These are phyloP conservation scores for Umbelopsis isabellina DNA, from an alignment of 192 early-diverging fungal genomes.

Conservation along the genomic window DNA sequence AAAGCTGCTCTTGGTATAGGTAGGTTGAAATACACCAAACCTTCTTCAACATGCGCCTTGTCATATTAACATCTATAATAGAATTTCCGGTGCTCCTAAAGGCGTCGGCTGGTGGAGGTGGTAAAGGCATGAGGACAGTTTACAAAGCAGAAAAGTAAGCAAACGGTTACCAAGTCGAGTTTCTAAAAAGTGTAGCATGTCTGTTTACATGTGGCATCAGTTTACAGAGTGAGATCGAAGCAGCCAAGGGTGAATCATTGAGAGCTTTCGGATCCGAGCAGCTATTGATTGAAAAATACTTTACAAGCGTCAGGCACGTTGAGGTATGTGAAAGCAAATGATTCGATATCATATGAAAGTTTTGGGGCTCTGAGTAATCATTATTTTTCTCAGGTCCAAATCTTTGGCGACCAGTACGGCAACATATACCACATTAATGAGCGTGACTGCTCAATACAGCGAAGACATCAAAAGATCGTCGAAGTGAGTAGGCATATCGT, in stretches of 20 bases:
- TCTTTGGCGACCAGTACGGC: slow-evolving; percentile 63
- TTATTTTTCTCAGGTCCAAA: slow-evolving; percentile 42
- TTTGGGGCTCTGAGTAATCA: slow-evolving; percentile 3
- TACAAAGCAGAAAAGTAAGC: slow-evolving; percentile 43
- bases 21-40: slow-evolving; percentile 1
- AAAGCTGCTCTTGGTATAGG: slow-evolving; percentile 50
- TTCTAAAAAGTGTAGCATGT: not conserved
- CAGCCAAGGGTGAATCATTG: slow-evolving; percentile 57
- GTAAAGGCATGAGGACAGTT: slow-evolving; percentile 69
- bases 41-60: not conserved
- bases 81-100: slow-evolving; percentile 66
- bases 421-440: slow-evolving; percentile 59
- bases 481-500: slow-evolving; percentile 36
- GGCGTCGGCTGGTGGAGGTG: slow-evolving; percentile 66
- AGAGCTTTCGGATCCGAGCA: slow-evolving; percentile 61
- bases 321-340: slow-evolving; percentile 38
- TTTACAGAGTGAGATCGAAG: slow-evolving; percentile 54
- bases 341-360: not conserved
- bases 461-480: slow-evolving; percentile 70
- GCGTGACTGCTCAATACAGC: slow-evolving; percentile 68
- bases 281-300: slow-evolving; percentile 64
- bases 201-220: slow-evolving; percentile 4
- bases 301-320: slow-evolving; percentile 57
- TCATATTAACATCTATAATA: slow-evolving; percentile 1
- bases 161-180: not conserved